A percentile compares a stretch with the other conserved stretches of the same genome.
phyloP scores from a whole-genome alignment of 2,329 filamentous ascomycete species.

The Colletotrichum sublineola region DNA sequence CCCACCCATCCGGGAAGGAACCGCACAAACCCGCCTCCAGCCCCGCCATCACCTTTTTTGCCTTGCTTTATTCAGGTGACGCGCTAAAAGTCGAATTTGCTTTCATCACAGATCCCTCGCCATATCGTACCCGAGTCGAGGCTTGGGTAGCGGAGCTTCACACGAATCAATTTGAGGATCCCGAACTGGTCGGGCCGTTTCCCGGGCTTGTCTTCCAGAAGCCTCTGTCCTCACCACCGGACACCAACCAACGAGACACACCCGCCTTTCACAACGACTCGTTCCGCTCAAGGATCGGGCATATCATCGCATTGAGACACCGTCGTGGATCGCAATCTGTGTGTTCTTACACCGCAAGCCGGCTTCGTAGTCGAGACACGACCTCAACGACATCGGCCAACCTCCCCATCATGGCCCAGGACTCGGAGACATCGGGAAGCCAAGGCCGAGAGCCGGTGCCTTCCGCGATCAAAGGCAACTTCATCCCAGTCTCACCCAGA shows the following conservation, averaged over 20 bases:
- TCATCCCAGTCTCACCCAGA: conserved; percentile 53
- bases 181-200: conserved; percentile 39
- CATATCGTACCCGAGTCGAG: conserved; percentile 31
- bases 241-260: neutral
- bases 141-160: conserved; percentile 34
- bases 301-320: neutral
- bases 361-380: neutral
- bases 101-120: conserved; percentile 12
- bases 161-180: conserved; percentile 32
- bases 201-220: conserved; percentile 11
- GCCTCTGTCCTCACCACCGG: neutral
- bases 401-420: conserved; percentile 31
- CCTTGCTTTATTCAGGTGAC: neutral
- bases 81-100: conserved; percentile 11
- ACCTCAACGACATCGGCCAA: conserved; percentile 14
- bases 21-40: neutral
- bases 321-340: neutral
- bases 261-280: conserved; percentile 17
- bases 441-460: conserved; percentile 21
- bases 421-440: conserved; percentile 26
- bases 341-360: neutral
- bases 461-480: conserved; percentile 53
- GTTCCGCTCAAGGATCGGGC: conserved; percentile 25
- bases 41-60: neutral
- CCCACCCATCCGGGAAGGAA: neutral